A percentile compares a stretch with the other conserved stretches of the same genome.
Conservation (phyloP, 768 basidiomycete genomes). For the Tylopilus sp. region DNA sequence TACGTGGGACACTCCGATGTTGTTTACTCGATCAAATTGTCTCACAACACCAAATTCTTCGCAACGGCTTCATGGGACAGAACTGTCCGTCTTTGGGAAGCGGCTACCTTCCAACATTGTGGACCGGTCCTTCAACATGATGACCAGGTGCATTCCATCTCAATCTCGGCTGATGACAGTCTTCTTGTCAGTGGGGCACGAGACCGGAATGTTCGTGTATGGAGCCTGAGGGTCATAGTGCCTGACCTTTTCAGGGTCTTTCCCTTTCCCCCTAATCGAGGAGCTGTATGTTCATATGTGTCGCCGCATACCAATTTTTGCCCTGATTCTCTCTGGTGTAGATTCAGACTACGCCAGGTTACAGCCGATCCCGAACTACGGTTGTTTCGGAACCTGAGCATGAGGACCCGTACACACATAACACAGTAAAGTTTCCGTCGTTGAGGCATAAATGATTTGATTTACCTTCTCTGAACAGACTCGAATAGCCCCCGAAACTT, state of each 20-base stretch:
- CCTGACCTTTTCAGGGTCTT: slow-evolving; percentile 13
- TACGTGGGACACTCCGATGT: slow-evolving; percentile 17
- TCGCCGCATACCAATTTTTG: not conserved
- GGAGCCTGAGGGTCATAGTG: slow-evolving; percentile 12
- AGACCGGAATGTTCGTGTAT: slow-evolving; percentile 15
- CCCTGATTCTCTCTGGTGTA: not conserved
- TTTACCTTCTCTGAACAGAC: not conserved
- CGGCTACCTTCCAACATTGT: slow-evolving; percentile 13
- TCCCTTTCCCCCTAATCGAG: slow-evolving; percentile 12
- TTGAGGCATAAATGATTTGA: no score
- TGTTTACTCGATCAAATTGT: slow-evolving; percentile 20
- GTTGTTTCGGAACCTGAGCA: not conserved
- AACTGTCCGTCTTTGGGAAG: slow-evolving; percentile 29
- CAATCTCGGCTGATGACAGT: slow-evolving; percentile 14
- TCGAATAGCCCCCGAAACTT: not conserved
- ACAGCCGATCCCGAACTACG: not conserved
- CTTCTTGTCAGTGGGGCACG: slow-evolving; percentile 16
- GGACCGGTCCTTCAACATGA: slow-evolving; percentile 17
- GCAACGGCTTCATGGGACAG: slow-evolving; percentile 28
- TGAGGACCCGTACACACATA: not conserved
- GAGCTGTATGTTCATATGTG: slow-evolving; percentile 5
- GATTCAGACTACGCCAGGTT: not conserved
- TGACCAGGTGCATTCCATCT: slow-evolving; percentile 6
- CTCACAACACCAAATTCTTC: slow-evolving; percentile 17
- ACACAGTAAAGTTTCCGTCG: not conserved